Percentiles rank a stretch among this genome's conserved stretches.
Conservation (phyloP, 768 basidiomycete genomes). For the Coprinopsis sp. region DNA sequence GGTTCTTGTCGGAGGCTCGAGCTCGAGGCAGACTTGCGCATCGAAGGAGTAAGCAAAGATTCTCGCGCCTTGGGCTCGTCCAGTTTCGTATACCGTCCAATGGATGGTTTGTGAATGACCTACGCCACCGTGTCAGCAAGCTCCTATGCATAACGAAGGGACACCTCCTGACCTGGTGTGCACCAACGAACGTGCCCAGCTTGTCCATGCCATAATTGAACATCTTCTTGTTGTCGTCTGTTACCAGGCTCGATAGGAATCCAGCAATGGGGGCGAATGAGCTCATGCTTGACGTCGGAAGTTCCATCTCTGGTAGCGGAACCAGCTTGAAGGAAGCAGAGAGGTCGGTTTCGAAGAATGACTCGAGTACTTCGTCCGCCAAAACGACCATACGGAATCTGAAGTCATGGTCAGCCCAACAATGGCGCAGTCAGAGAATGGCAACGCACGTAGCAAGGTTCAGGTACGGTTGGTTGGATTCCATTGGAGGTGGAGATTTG, state of each 20-base stretch:
- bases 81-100: slow-evolving; percentile 78
- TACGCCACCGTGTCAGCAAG: slow-evolving; percentile 16
- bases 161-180: slow-evolving; percentile 61
- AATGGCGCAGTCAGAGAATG: background rate
- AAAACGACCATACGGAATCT: slow-evolving; percentile 99
- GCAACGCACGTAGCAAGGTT: slow-evolving; percentile 83
- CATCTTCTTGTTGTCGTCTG: slow-evolving; percentile 88
- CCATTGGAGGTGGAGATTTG: slow-evolving; percentile 42
- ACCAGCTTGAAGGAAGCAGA: slow-evolving; percentile 83
- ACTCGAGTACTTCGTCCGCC: slow-evolving; percentile 93
- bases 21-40: slow-evolving; percentile 57
- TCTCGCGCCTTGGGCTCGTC: slow-evolving; percentile 89
- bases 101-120: slow-evolving; percentile 75
- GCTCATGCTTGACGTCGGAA: slow-evolving; percentile 53
- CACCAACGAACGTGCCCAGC: slow-evolving; percentile 90
- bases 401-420: slow-evolving; percentile 2
- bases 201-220: slow-evolving; percentile 93
- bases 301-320: slow-evolving; percentile 61
- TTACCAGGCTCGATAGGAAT: slow-evolving; percentile 85
- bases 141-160: background rate
- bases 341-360: slow-evolving; percentile 93
- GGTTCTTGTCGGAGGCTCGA: slow-evolving; percentile 34
- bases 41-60: slow-evolving; percentile 69
- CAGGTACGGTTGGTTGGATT: slow-evolving; percentile 85
- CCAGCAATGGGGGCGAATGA: slow-evolving; percentile 82